Evolutionary conservation across 371 early-diverging fungal species (phyloP), one percentile per base, ranked within the genome.

Genomic region (Mucor mucedo): DNA sequence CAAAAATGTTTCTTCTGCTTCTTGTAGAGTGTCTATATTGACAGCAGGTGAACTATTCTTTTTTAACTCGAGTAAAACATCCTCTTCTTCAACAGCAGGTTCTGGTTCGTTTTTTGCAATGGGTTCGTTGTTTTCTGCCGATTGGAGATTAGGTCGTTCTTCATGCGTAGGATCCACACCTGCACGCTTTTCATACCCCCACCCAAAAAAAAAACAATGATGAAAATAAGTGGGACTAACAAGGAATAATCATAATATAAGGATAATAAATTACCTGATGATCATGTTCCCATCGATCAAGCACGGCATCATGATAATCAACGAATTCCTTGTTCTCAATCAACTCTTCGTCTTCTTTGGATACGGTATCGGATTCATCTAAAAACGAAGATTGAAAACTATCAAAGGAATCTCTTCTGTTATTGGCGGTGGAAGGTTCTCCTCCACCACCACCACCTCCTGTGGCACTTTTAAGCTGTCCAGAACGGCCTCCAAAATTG

Each of bases 391-490:
- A 14, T 11, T 47, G 57, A 21, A 63, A 39, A 11, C 64, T 61
- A 57, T 63, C 71, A 53, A 64, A 50, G 2, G 71, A 71, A 49
- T 67, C 63, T 47, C 71, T 55, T 39, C 60, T 27, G 49, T 47
- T 30, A 50, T 10, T 29, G 14, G 13, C 2, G 8, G 50, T 29
- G 13, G 50, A 28, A 8, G 50, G 14, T 9, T 28, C 32, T 30
- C 32, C 14, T 1, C 21, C n/a, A n/a, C n/a, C n/a, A n/a, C n/a
- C n/a, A n/a, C n/a, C n/a, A n/a, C n/a, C 21, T 21, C 21, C 21
- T 21, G 21, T 21, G 21, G 21, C 21, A 21, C 21, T 21, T 21
- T 21, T 21, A 1, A 21, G 1, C 21, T 21, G 21, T 21, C 21
- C 21, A 21, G 21, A 21, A 21, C 21, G 21, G 21, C 21, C 21